Conservation (phyloP, 2,329 filamentous ascomycete genomes). For the Stenocarpella maydis region DNA sequence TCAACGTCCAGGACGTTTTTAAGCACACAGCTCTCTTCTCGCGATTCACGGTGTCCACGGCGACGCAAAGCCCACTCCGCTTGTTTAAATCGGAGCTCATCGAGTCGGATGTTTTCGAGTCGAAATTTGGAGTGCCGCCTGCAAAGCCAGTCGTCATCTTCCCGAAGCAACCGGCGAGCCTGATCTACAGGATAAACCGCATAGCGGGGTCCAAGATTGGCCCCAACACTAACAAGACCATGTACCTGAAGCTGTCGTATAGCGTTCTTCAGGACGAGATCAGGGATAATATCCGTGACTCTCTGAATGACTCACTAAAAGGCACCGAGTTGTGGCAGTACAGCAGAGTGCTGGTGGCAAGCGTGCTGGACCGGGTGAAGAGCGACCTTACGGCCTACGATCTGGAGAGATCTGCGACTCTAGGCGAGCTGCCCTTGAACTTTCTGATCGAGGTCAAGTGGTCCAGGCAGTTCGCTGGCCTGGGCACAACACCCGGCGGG, state of each 20-base stretch:
- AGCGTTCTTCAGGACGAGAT: conserved; percentile 80
- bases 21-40: conserved; percentile 85
- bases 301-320: conserved; percentile 51
- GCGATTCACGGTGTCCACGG: conserved; percentile 88
- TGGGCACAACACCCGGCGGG: conserved; percentile 49
- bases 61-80: conserved; percentile 76
- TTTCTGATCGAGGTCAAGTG: conserved; percentile 58
- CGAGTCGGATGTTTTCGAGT: conserved; percentile 73
- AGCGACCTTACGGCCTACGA: conserved; percentile 57
- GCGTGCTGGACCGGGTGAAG: conserved; percentile 54
- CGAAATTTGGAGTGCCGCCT: conserved; percentile 65
- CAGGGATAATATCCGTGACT: conserved; percentile 55
- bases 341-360: conserved; percentile 54
- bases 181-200: conserved; percentile 80
- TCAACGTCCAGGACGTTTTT: conserved; percentile 97
- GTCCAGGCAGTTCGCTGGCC: conserved; percentile 57
- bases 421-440: conserved; percentile 59
- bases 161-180: conserved; percentile 79
- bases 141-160: conserved; percentile 71
- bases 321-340: conserved; percentile 55
- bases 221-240: conserved; percentile 52
- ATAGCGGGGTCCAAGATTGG: conserved; percentile 49
- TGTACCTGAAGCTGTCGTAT: conserved; percentile 79
- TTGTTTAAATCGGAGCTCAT: conserved; percentile 76
- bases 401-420: conserved; percentile 63